Evolutionary conservation across 371 early-diverging fungal species (phyloP).

Genomic region (Catenaria anguillulae): DNA sequence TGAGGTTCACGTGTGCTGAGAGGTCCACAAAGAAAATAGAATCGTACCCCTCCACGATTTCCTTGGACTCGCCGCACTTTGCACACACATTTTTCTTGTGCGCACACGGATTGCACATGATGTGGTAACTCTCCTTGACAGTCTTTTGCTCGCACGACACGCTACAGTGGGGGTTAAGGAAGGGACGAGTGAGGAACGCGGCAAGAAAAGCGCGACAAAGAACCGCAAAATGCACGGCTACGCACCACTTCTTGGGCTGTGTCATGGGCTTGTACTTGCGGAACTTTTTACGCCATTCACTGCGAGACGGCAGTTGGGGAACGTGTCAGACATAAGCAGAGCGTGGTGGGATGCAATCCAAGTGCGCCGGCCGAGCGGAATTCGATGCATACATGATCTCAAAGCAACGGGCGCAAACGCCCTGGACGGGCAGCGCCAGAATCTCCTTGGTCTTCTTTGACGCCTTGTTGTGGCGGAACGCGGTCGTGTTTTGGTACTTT

Average conservation of each 20-base stretch:
- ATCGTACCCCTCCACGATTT: slow-evolving; percentile 43
- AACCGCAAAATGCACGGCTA: neutral
- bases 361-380: no score
- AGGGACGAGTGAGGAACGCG: no score
- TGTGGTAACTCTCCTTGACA: slow-evolving; percentile 89
- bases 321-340: no score
- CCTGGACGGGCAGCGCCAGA: slow-evolving; percentile 61
- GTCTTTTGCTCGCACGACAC: slow-evolving; percentile 62
- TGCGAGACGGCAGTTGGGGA: no score
- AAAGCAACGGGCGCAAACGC: slow-evolving; percentile 75
- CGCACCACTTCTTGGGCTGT: slow-evolving; percentile 70
- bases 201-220: no score
- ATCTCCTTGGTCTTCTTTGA: slow-evolving; percentile 63
- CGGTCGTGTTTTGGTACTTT: slow-evolving; percentile 75
- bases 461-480: slow-evolving; percentile 72
- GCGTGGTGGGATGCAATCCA: neutral
- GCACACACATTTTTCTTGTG: slow-evolving; percentile 67
- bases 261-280: slow-evolving; percentile 94
- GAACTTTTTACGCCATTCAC: slow-evolving; percentile 75
- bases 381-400: slow-evolving; percentile 60
- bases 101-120: slow-evolving; percentile 79
- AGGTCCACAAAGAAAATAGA: neutral
- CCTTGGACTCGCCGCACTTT: slow-evolving; percentile 65
- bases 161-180: slow-evolving; percentile 17
- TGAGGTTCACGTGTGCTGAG: slow-evolving; percentile 6